Percentiles rank a stretch among this genome's conserved stretches.
Evolutionary conservation across 352 stramenopile species (phyloP).

Genomic region (Phytophthora meadii): DNA sequence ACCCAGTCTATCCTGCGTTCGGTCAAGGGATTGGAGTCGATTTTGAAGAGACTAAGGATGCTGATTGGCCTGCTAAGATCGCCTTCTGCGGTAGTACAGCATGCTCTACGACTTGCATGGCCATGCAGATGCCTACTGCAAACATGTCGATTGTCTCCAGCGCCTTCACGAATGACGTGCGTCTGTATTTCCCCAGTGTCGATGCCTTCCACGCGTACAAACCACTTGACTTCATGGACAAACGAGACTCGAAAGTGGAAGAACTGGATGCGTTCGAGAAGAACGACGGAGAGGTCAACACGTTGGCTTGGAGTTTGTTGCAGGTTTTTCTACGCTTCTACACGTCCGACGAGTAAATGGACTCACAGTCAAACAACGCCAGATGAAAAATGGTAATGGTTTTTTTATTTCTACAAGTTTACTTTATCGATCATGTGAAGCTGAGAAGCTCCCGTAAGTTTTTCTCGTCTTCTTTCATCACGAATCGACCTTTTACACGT

Average conservation of each 20-base stretch:
- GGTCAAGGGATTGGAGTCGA: slow-evolving; percentile 53
- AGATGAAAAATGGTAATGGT: slow-evolving; percentile 21
- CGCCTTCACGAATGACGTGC: slow-evolving; percentile 57
- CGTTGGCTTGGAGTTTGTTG: slow-evolving; percentile 41
- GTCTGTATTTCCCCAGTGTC: slow-evolving; percentile 43
- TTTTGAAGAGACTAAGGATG: slow-evolving; percentile 25
- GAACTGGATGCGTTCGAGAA: slow-evolving; percentile 30
- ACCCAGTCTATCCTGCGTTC: slow-evolving; percentile 43
- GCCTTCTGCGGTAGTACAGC: slow-evolving; percentile 58
- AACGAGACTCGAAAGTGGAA: slow-evolving; percentile 15
- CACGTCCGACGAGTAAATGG: slow-evolving; percentile 25
- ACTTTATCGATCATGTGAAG: slow-evolving; percentile 50
- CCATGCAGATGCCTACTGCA: slow-evolving; percentile 46
- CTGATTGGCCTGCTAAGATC: slow-evolving; percentile 48
- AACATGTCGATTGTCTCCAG: slow-evolving; percentile 56
- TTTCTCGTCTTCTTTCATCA: slow-evolving; percentile 96
- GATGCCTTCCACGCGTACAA: slow-evolving; percentile 52
- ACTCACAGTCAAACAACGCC: background rate
- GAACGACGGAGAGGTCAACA: slow-evolving; percentile 41
- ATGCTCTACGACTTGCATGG: slow-evolving; percentile 65
- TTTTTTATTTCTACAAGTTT: slow-evolving; percentile 21
- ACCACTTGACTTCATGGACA: slow-evolving; percentile 37
- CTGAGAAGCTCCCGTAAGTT: slow-evolving; percentile 72
- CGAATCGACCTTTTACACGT: slow-evolving; percentile 96
- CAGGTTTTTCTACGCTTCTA: slow-evolving; percentile 40